phyloP scores from a whole-genome alignment of 345 rosid species.

The Ceriops decandra region DNA sequence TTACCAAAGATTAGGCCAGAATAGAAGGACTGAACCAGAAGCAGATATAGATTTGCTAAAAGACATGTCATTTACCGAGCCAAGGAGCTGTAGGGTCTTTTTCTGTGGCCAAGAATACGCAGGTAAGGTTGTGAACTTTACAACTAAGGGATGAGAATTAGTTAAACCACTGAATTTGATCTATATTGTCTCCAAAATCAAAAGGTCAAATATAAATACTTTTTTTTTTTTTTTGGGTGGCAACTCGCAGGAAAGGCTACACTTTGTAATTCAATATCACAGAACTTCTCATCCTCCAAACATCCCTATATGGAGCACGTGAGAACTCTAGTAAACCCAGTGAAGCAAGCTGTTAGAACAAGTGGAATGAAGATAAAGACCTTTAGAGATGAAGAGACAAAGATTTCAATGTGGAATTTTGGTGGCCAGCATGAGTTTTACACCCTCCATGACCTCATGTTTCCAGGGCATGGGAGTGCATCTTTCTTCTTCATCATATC shows the following conservation, averaged over 20 bases:
- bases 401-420: conserved; percentile 87
- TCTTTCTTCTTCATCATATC: conserved; percentile 67
- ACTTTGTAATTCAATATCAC: conserved; percentile 66
- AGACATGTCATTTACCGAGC: conserved; percentile 84
- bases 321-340: conserved; percentile 71
- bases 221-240: neutral
- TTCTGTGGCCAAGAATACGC: conserved; percentile 94
- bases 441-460: conserved; percentile 93
- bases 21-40: conserved; percentile 49
- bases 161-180: conserved; percentile 7
- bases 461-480: conserved; percentile 81
- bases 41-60: conserved; percentile 58
- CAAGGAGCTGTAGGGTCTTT: conserved; percentile 79
- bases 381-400: conserved; percentile 72
- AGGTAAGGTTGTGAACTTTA: conserved; percentile 33
- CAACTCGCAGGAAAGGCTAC: conserved; percentile 62
- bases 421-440: conserved; percentile 85
- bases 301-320: conserved; percentile 77
- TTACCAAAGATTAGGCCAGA: conserved; percentile 72
- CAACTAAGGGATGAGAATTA: neutral
- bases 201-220: neutral
- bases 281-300: conserved; percentile 60
- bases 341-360: conserved; percentile 82
- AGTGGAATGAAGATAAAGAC: conserved; percentile 82
- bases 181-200: conserved; percentile 1